Base-by-base conservation (phyloP, 352 stramenopile genomes). In the Globisporangium perplexum region DNA sequence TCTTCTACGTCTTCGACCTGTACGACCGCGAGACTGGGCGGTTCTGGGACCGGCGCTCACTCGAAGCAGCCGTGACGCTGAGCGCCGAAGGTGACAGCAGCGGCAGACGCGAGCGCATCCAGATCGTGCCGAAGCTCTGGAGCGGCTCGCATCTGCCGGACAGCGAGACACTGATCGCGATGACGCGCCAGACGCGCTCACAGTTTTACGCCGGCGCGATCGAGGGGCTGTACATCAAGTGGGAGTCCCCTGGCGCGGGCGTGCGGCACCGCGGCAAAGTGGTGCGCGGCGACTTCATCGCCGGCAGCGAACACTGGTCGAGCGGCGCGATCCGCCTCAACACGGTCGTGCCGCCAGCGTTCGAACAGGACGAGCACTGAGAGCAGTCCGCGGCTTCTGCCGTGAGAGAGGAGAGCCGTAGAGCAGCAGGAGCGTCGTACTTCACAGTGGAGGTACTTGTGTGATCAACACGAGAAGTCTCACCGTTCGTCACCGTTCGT, bases 1-100 rank as follows among this genome's bases (percentile, higher is more conserved):
- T 74, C 11, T 94, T 94, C 53, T 84, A 94, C 56, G 80, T 69
- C 15, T 96, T 93, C 57, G 84, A 90, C 55, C 57, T 96, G 47
- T 94, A 73, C 60, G 83, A 94, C 57, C 70, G 77, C 31, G 56
- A 74, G 45, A 65, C 43, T n/a, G 31, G 61, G 1, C 52, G 59
- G 24, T 90, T 90, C 59, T 75, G 57, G 60, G 69, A 75, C 50
- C 63, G 69, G 4, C 30, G 35, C 14, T 62, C 60, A 7, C 62
- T 82, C 20, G 60, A 71, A 41, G 59, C 65, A 48, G 60, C 81
- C 14, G 17, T 70, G 55, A 60, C 53, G 17, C 30, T 50, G n/a
- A n/a, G n/a, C n/a, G n/a, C n/a, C 26, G 26, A 30, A 2, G 26
- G 42, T 7, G 10, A 7, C 26, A 14, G 11, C 18, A 35, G 43